Conservation (phyloP, 257 asterid genomes). For the Scutellaria baicalensis region DNA sequence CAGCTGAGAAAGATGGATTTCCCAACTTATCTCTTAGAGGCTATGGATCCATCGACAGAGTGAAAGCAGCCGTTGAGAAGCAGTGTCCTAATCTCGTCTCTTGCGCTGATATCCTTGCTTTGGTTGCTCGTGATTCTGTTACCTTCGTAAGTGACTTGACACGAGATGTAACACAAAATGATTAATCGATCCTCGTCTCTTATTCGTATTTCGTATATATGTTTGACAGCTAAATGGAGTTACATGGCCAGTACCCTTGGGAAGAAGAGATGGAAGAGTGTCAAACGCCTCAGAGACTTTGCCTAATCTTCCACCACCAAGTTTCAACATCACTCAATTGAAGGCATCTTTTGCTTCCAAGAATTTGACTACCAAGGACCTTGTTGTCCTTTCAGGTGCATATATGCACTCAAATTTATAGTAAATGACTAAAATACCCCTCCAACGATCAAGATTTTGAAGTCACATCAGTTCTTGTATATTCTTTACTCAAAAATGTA, state of each 20-base stretch:
- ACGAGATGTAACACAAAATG: background rate
- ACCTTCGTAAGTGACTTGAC: conserved; percentile 8
- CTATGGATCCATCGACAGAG: conserved; percentile 40
- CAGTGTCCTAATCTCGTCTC: conserved; percentile 64
- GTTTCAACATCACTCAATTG: conserved; percentile 33
- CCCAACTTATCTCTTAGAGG: conserved; percentile 54
- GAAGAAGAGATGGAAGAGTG: conserved; percentile 51
- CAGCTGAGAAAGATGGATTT: conserved; percentile 42
- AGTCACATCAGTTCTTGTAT: too few relatives aligned
- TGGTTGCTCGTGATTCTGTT: conserved; percentile 51
- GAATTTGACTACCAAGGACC: conserved; percentile 42
- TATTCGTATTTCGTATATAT: background rate
- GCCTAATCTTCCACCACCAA: conserved; percentile 35
- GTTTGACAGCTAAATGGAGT: conserved; percentile 34
- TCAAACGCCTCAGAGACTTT: conserved; percentile 23
- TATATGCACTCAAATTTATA: background rate
- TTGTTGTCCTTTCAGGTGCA: conserved; percentile 50
- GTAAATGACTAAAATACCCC: too few relatives aligned
- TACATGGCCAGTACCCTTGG: conserved; percentile 42
- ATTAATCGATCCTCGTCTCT: background rate
- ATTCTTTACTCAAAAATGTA: background rate
- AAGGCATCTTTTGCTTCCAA: conserved; percentile 32
- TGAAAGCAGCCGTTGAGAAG: conserved; percentile 46
- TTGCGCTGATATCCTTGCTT: conserved; percentile 67
- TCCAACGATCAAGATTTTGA: too few relatives aligned